Base-by-base conservation (phyloP, 2,329 filamentous ascomycete genomes). In the Trichoderma arundinaceum region DNA sequence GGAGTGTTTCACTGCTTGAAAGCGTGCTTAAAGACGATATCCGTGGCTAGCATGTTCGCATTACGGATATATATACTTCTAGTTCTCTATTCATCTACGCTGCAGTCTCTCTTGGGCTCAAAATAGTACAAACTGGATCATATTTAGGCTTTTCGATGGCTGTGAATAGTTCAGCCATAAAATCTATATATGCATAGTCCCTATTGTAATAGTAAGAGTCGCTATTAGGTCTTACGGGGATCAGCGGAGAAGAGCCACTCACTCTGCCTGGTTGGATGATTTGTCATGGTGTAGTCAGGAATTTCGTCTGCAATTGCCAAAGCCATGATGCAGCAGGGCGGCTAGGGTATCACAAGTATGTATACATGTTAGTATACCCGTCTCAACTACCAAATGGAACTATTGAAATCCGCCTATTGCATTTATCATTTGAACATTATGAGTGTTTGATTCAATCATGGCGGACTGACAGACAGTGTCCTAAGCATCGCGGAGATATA, bases 121-220 rank as follows among this genome's bases (percentile, higher is more conserved):
- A 43, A 53, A 56, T 32, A 43, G 19, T 56, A 41, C 52, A n/a
- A 28, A 19, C 22, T 28, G 38, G 38, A 7, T 17, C 51, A 39
- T 53, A 1, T 0, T 38, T 10, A 35, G 8, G 19, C 10, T 56
- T 32, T 22, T 15, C 22, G 35, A 22, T 13, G 52, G 52, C 52
- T 41, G 52, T 56, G 35, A 3, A 28, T 41, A 56, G 19, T 35
- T 41, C 38, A 56, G 52, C 52, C 52, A 39, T 56, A 19, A 39
- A n/a, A 4, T 28, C 35, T 13, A 7, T 10, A 4, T 17, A 12
- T 8, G 22, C 4, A 4, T 39, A 33, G 15, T 41, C 22, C 35
- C 10, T 41, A 7, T 22, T 39, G 17, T 2, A 41, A n/a, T 5
- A 28, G 19, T 13, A 7, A 28, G 32, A 5, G 35, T 13, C 9